Conservation (phyloP, 2,329 filamentous ascomycete genomes). For the Diaporthe ampelina region DNA sequence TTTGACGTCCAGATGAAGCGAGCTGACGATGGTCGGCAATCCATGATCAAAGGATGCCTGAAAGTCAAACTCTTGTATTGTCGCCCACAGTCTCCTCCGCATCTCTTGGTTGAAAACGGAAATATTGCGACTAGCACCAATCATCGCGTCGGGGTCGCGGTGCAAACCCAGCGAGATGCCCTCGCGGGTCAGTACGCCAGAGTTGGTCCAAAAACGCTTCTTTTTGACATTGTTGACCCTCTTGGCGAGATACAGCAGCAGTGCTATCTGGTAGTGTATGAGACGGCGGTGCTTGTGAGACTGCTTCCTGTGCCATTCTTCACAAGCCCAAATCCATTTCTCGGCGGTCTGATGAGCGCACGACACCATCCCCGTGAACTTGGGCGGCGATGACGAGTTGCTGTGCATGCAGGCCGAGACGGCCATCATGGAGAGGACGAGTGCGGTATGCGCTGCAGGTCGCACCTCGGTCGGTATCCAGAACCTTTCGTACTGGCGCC, state of each 20-base stretch:
- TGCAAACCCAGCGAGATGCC: conserved; percentile 72
- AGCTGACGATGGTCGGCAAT: conserved; percentile 69
- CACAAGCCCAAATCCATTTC: conserved; percentile 69
- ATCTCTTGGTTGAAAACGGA: conserved; percentile 74
- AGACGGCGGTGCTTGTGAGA: conserved; percentile 73
- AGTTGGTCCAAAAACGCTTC: conserved; percentile 73
- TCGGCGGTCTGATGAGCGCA: conserved; percentile 68
- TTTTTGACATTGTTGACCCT: conserved; percentile 74
- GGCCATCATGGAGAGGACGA: conserved; percentile 72
- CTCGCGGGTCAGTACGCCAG: conserved; percentile 69
- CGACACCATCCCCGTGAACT: conserved; percentile 71
- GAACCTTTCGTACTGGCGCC: conserved; percentile 67
- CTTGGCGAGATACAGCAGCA: conserved; percentile 72
- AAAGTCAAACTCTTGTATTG: conserved; percentile 73
- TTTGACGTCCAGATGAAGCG: conserved; percentile 68
- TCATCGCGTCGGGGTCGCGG: conserved; percentile 69
- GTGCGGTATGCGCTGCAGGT: conserved; percentile 67
- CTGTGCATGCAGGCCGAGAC: conserved; percentile 71
- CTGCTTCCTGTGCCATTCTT: conserved; percentile 67
- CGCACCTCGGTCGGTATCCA: conserved; percentile 63
- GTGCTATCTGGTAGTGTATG: conserved; percentile 72
- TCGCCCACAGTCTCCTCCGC: conserved; percentile 72
- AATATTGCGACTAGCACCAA: conserved; percentile 59
- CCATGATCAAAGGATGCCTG: conserved; percentile 74
- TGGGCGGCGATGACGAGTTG: conserved; percentile 58